phyloP scores from a whole-genome alignment of 495 filamentous ascomycete species.

The Xylaria venustula region DNA sequence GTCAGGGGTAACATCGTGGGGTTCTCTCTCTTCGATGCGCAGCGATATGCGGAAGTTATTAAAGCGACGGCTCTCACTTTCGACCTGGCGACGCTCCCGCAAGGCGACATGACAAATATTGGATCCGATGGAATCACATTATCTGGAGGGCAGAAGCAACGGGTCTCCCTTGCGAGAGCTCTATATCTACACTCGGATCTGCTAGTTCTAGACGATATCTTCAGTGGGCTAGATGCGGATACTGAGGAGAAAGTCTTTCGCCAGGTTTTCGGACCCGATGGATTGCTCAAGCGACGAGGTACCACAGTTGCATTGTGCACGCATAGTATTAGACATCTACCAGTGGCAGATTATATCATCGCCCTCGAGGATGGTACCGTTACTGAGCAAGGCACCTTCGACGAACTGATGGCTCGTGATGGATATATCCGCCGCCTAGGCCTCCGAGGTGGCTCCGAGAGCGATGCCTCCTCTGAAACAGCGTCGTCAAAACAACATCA shows the following conservation, averaged over 20 bases:
- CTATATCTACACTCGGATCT: slow-evolving; percentile 54
- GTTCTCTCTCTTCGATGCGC: slow-evolving; percentile 49
- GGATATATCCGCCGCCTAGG: slow-evolving; percentile 25
- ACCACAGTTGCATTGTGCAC: slow-evolving; percentile 53
- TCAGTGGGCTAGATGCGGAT: slow-evolving; percentile 27
- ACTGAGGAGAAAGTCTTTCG: slow-evolving; percentile 56
- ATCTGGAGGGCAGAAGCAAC: slow-evolving; percentile 66
- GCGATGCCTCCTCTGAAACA: background rate
- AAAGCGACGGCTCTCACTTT: slow-evolving; percentile 59
- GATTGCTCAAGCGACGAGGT: slow-evolving; percentile 48
- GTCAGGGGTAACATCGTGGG: slow-evolving; percentile 59
- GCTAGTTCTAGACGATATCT: slow-evolving; percentile 27
- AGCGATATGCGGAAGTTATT: slow-evolving; percentile 62
- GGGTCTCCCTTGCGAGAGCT: slow-evolving; percentile 59
- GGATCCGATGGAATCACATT: slow-evolving; percentile 65
- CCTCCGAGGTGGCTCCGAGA: background rate
- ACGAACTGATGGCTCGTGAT: slow-evolving; percentile 26
- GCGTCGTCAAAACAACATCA: background rate
- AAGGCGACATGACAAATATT: slow-evolving; percentile 58
- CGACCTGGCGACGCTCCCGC: slow-evolving; percentile 51
- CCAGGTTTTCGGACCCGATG: slow-evolving; percentile 52
- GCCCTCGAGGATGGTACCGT: slow-evolving; percentile 41
- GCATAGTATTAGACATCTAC: slow-evolving; percentile 38
- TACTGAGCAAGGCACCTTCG: slow-evolving; percentile 44
- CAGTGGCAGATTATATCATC: slow-evolving; percentile 46